Evolutionary conservation across 73 alveolate genomes (phyloP).

Genomic region (Uronychia binucleata): DNA sequence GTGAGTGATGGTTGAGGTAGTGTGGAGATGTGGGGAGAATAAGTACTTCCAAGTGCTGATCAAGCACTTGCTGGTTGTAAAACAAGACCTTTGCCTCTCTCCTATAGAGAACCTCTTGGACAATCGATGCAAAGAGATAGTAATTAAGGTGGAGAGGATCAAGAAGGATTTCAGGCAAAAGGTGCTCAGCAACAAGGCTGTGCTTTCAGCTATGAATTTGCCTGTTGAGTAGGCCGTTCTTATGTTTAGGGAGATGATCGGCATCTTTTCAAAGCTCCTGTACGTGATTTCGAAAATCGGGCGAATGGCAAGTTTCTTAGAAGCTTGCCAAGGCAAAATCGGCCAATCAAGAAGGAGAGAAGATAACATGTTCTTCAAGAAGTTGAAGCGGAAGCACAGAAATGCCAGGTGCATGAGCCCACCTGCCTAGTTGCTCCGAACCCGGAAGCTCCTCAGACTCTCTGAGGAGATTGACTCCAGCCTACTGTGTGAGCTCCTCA

Average conservation of each 20-base stretch:
- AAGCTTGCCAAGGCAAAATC: neutral
- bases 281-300: neutral
- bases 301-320: neutral
- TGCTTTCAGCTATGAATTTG: neutral
- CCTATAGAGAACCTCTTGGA: neutral
- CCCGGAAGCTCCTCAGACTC: too few species aligned
- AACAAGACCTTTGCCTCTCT: neutral
- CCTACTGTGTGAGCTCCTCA: too few species aligned
- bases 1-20: too few species aligned
- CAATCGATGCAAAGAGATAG: neutral
- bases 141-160: neutral
- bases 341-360: too few species aligned
- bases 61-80: neutral
- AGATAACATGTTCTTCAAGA: neutral
- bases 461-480: too few species aligned
- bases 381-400: neutral
- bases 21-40: neutral
- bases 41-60: neutral
- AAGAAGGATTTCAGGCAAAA: neutral
- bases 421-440: neutral
- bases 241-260: neutral
- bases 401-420: neutral
- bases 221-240: neutral
- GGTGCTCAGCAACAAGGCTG: neutral
- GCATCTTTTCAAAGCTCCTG: neutral